Conservation (phyloP, 257 asterid genomes). For the Gentiana macrophylla region DNA sequence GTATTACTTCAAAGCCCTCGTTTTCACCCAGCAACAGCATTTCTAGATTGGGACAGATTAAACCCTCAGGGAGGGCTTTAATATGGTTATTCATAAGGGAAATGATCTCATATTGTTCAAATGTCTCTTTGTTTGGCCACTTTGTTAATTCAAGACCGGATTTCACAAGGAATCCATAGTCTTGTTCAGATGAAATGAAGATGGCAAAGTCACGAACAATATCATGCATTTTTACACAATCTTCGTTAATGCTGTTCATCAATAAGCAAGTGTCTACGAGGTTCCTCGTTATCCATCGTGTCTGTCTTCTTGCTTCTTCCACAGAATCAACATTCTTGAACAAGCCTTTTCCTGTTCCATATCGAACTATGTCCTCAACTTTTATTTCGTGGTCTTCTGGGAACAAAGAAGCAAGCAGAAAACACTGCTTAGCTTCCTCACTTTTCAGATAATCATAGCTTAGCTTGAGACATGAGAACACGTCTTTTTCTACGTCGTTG, state of each 20-base stretch:
- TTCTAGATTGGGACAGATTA: conserved; percentile 11
- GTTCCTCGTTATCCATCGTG: not conserved
- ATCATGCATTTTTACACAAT: conserved; percentile 1
- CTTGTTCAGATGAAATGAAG: conserved; percentile 6
- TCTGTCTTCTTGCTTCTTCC: not conserved
- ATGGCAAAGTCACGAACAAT: conserved; percentile 11
- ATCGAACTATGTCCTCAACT: conserved; percentile 6
- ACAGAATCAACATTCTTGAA: conserved; percentile 1
- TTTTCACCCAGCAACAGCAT: conserved; percentile 13
- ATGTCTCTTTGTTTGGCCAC: conserved; percentile 5
- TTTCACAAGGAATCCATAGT: conserved; percentile 5
- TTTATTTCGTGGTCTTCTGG: conserved; percentile 13
- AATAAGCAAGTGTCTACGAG: conserved; percentile 6
- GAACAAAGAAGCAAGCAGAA: conserved; percentile 11
- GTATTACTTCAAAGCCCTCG: conserved; percentile 7
- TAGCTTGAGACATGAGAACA: conserved; percentile 6
- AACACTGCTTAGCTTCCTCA: conserved; percentile 8
- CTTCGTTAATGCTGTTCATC: not conserved
- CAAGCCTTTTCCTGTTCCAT: conserved; percentile 4
- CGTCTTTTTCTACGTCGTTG: not conserved
- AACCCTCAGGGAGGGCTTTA: conserved; percentile 1
- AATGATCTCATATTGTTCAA: not conserved
- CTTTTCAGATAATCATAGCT: conserved; percentile 7
- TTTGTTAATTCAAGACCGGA: conserved; percentile 8
- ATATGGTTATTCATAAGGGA: conserved; percentile 12